Conservation (phyloP, 441 rosid genomes). For the Gossypium aridum region DNA sequence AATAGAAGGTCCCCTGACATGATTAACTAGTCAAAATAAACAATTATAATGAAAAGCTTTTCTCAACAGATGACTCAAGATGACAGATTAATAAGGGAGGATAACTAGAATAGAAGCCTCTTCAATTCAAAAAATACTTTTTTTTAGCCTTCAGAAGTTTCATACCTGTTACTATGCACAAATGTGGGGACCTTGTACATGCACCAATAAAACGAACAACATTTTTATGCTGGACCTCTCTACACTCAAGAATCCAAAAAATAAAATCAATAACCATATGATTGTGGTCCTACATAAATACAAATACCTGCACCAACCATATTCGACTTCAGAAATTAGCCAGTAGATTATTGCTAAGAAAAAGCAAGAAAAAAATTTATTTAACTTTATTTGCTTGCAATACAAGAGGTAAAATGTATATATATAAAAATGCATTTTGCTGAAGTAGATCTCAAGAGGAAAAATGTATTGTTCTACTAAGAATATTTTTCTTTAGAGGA, state of each 20-base stretch:
- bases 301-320: neutral
- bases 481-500: neutral
- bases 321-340: neutral
- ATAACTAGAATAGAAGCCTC: neutral
- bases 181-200: conserved; percentile 49
- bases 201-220: conserved; percentile 75
- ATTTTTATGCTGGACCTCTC: conserved; percentile 61
- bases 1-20: neutral
- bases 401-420: neutral
- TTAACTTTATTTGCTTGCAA: neutral
- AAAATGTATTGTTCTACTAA: neutral
- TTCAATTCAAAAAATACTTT: neutral
- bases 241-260: conserved; percentile 22
- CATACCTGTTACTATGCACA: conserved; percentile 71
- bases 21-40: neutral
- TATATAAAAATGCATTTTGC: neutral
- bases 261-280: neutral
- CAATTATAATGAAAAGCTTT: neutral
- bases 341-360: neutral
- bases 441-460: neutral
- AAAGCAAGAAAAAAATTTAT: neutral
- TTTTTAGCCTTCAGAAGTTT: neutral
- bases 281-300: neutral
- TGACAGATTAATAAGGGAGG: neutral
- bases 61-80: neutral